A percentile compares a stretch with the other conserved stretches of the same genome.
Evolutionary conservation across 1,284 basidiomycete species (phyloP).

Genomic region (Ganoderma meredithae): DNA sequence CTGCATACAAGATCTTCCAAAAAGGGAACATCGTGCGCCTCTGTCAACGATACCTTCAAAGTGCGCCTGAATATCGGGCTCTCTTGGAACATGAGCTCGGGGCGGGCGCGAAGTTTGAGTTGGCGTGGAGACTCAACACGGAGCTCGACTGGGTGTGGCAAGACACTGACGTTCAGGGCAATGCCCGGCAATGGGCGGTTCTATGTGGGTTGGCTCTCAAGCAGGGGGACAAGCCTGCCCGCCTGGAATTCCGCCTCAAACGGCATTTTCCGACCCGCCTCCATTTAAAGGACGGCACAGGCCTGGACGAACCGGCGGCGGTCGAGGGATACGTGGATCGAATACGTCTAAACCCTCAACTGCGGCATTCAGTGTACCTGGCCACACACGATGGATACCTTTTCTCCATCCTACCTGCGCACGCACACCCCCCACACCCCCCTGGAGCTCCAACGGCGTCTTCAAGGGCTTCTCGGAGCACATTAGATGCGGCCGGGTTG

Average conservation of each 20-base stretch:
- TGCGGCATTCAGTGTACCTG: conserved; percentile 72
- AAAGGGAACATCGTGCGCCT: conserved; percentile 66
- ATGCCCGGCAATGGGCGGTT: conserved; percentile 73
- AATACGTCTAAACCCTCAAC: conserved; percentile 67
- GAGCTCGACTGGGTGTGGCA: conserved; percentile 86
- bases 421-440: conserved; percentile 74
- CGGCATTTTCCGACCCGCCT: conserved; percentile 69
- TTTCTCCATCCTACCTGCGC: conserved; percentile 61
- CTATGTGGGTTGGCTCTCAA: conserved; percentile 76
- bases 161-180: conserved; percentile 67
- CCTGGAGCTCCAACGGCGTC: conserved; percentile 53
- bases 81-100: conserved; percentile 62
- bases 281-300: conserved; percentile 60
- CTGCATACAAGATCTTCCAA: conserved; percentile 58
- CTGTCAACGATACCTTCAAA: conserved; percentile 60
- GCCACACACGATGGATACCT: conserved; percentile 77
- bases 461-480: not conserved
- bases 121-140: conserved; percentile 79
- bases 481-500: conserved; percentile 37
- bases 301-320: conserved; percentile 72
- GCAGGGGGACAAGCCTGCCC: conserved; percentile 59
- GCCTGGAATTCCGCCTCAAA: conserved; percentile 76
- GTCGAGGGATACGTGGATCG: conserved; percentile 85
- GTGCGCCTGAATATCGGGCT: conserved; percentile 66
- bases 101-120: conserved; percentile 67